phyloP scores from a whole-genome alignment of 345 rosid genomes.

The Theobroma cacao region DNA sequence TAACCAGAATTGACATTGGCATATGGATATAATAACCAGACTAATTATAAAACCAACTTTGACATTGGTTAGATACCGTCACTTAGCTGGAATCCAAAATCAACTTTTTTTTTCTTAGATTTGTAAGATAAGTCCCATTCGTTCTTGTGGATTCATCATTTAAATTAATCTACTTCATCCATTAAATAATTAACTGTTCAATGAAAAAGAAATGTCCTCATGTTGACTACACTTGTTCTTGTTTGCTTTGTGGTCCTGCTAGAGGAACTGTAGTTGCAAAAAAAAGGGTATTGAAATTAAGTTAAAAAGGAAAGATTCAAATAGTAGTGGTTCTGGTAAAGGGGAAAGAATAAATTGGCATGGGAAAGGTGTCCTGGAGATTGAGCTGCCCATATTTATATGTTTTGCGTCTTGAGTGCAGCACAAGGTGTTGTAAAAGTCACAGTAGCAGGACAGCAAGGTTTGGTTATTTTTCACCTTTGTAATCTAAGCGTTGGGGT shows the following conservation, averaged over 20 bases:
- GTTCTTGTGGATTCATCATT: neutral
- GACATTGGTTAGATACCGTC: neutral
- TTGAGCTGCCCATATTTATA: neutral
- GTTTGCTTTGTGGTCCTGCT: neutral
- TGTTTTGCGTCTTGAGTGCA: neutral
- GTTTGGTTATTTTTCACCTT: neutral
- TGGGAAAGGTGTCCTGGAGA: neutral
- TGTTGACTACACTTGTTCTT: neutral
- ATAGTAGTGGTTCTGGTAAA: neutral
- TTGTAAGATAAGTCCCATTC: neutral
- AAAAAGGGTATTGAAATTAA: neutral
- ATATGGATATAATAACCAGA: neutral
- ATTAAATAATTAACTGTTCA: neutral
- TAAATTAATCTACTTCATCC: neutral
- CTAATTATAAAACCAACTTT: neutral
- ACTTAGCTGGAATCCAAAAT: neutral
- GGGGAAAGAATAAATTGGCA: neutral
- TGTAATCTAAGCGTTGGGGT: neutral
- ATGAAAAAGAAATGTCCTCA: neutral
- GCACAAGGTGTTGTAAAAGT: neutral
- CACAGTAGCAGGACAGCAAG: neutral
- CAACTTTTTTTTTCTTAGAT: neutral
- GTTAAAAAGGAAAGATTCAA: neutral
- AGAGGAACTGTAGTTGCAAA: neutral
- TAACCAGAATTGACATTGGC: slow-evolving; percentile 1